A percentile compares a stretch with the other conserved stretches of the same genome.
Evolutionary conservation across 257 asterid genomes (phyloP).

Genomic region (Echium plantagineum): DNA sequence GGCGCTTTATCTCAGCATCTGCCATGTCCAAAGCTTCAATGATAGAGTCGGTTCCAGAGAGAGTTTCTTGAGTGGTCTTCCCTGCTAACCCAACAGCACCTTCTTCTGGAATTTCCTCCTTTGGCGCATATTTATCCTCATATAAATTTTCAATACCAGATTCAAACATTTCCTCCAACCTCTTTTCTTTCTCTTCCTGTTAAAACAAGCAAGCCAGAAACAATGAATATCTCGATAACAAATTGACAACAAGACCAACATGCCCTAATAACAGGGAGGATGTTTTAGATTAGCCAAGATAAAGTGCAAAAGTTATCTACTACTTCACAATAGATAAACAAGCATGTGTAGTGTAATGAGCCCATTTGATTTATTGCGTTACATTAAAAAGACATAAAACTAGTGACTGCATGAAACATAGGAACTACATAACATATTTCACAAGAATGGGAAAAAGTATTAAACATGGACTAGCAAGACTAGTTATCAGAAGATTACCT

Average conservation of each 20-base stretch:
- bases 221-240: background rate
- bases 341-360: too few species aligned
- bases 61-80: conserved; percentile 76
- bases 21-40: conserved; percentile 87
- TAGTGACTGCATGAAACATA: too few species aligned
- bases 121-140: conserved; percentile 58
- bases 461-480: background rate
- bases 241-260: background rate
- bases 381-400: too few species aligned
- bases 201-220: conserved; percentile 10
- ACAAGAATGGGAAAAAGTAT: background rate
- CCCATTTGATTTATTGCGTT: too few species aligned
- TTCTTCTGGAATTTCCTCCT: conserved; percentile 85
- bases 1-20: conserved; percentile 65
- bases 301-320: too few species aligned
- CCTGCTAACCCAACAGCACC: conserved; percentile 91
- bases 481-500: conserved; percentile 34
- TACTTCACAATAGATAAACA: too few species aligned
- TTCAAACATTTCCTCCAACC: conserved; percentile 90
- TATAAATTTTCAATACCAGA: conserved; percentile 54
- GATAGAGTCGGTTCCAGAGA: conserved; percentile 75
- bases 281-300: too few species aligned
- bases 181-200: conserved; percentile 95
- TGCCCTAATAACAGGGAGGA: too few species aligned
- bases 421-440: too few species aligned